phyloP scores from a whole-genome alignment of 805 yeast genomes.

The Candida pini region DNA sequence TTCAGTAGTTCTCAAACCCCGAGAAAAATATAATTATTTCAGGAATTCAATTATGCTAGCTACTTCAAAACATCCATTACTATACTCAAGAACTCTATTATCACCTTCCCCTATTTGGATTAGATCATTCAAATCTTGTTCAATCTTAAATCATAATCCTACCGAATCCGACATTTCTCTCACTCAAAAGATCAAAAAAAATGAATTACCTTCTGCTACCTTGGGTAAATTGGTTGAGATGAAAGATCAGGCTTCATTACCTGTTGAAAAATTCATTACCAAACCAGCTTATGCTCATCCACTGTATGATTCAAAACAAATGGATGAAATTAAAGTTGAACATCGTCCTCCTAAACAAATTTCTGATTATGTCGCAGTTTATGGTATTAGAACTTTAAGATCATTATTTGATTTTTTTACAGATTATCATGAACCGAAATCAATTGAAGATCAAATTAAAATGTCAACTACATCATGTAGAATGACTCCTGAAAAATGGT shows the following conservation, averaged over 20 bases:
- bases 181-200: too few relatives aligned
- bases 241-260: not conserved
- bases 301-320: constrained; percentile 28
- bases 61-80: too few relatives aligned
- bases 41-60: too few relatives aligned
- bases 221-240: too few relatives aligned
- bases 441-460: constrained; percentile 24
- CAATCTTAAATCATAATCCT: too few relatives aligned
- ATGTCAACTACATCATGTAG: constrained; percentile 30
- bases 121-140: too few relatives aligned
- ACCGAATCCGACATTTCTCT: too few relatives aligned
- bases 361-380: constrained; percentile 49
- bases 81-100: too few relatives aligned
- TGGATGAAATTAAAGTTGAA: constrained; percentile 38
- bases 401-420: constrained; percentile 54
- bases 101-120: too few relatives aligned
- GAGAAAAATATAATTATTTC: too few relatives aligned
- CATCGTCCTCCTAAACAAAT: constrained; percentile 45
- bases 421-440: constrained; percentile 56
- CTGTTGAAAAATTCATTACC: constrained; percentile 19
- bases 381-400: constrained; percentile 40
- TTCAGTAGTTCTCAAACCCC: too few relatives aligned
- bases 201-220: too few relatives aligned
- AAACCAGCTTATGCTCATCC: constrained; percentile 40
- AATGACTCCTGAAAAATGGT: constrained; percentile 62